Conservation (phyloP, 305 asterid species). For the Fraxinus angustifolia region DNA sequence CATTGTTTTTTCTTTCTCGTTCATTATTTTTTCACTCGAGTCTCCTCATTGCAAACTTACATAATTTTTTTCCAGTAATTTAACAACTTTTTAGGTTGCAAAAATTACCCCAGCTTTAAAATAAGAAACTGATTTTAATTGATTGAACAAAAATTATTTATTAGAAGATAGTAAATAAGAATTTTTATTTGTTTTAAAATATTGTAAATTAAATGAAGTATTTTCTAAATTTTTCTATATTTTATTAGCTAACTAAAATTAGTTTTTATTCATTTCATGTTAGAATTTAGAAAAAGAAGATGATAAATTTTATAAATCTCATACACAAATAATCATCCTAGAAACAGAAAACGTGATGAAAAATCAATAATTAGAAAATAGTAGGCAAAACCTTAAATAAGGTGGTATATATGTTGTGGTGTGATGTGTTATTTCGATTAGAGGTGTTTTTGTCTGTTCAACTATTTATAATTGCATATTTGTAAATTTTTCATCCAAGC, state of each 20-base stretch:
- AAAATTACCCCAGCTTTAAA: neutral
- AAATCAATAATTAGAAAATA: neutral
- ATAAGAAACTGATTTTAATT: too few relatives aligned
- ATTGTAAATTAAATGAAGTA: neutral
- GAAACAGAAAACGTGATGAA: neutral
- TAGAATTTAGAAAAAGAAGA: neutral
- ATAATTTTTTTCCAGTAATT: too few relatives aligned
- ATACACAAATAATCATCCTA: neutral
- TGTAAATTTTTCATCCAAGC: too few relatives aligned
- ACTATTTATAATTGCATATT: neutral
- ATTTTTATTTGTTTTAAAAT: neutral
- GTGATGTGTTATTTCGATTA: neutral
- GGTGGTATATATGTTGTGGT: neutral
- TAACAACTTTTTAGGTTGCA: neutral
- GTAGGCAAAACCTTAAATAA: neutral
- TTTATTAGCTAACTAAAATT: neutral
- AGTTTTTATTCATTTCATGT: neutral
- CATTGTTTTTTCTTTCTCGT: too few relatives aligned
- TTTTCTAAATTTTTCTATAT: too few relatives aligned
- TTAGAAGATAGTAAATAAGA: neutral
- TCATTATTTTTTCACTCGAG: neutral
- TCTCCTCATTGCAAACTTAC: neutral
- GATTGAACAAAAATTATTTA: neutral
- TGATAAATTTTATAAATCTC: neutral
- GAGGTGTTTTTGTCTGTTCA: neutral